Evolutionary conservation across 495 filamentous ascomycete genomes (phyloP), one percentile per base, ranked within the genome.

Genomic region (Tuber calosporum): DNA sequence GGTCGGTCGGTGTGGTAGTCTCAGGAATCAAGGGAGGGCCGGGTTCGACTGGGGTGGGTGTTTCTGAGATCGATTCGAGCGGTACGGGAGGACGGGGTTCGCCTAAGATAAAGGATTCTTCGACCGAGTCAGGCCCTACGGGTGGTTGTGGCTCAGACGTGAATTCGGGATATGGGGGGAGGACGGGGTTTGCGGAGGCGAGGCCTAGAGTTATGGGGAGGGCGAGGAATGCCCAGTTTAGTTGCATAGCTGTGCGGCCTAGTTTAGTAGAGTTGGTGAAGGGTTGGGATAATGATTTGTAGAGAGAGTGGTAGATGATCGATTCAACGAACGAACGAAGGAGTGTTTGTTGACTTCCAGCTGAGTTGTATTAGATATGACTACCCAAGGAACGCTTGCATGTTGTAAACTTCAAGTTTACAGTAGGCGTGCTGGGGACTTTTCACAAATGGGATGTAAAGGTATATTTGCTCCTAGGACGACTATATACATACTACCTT

Each of bases 381-480:
- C 45, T 53, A 53, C n/a, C 11, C 5, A 0, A n/a, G 45, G 19
- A 53, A 26, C 8, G 22, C 5, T 53, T 26, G 20, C 22, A 26
- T 53, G 45, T 26, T n/a, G 22, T 53, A 53, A 53, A 53, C 45
- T n/a, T 53, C 45, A 53, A 53, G 45, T 53, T 53, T 53, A n/a
- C 45, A n/a, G 45, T 53, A 22, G 2, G 4, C 45, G 0, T n/a
- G 20, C 45, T 9, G 22, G 45, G 42, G 17, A 43, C 5, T 15
- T 19, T 15, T 43, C 13, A 43, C 17, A 53, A 53, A 53, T 53
- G 20, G n/a, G 8, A 26, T 45, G 4, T 6, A 53, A 22, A n/a
- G 22, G 45, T n/a, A 22, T 22, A 26, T 53, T 53, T 53, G 7
- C 11, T 19, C 45, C 20, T n/a, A 53, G 22, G 20, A 8, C 45